Evolutionary conservation across 75 land plant genomes (phyloP), one percentile per base, ranked within the genome.

Genomic region (Cupressus sempervirens): DNA sequence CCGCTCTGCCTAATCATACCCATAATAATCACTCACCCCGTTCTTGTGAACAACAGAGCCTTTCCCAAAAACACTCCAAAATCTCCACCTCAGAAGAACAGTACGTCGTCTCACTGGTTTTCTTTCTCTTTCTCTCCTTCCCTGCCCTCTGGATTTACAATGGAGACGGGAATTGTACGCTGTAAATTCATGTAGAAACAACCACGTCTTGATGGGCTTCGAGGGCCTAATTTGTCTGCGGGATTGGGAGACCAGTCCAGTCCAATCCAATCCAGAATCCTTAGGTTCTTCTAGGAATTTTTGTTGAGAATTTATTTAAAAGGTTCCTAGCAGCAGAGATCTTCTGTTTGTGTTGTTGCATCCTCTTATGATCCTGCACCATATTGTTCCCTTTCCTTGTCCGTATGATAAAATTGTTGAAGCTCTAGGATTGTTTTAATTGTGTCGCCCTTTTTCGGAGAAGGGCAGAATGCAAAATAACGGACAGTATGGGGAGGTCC

Each of bases 401-500:
- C 18, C 20, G 13, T 18, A 15, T 35, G 73, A 32, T 72, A 30
- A 38, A 32, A 72, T 72, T 41, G 30, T n/a, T 43, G 46, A 4
- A 26, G 29, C 12, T 43, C n/a, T 43, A 43, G 6, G 45, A n/a
- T 79, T 43, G 30, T 45, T 79, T 26, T 79, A n/a, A 41, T 45
- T 79, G 48, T 79, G 48, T 45, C 12, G 46, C 41, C 30, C 45
- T 45, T 3, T 10, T 45, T 23, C 30, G 38, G 45, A 12, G 7
- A 7, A 41, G 48, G 11, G 30, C 10, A 87, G 83, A 84, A 88
- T 88, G 89, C 89, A 88, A 88, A 73, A 30, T 54, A 53, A 77
- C 36, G 89, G 89, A 68, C 89, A 88, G 89, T 88, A 88, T 88
- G 89, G 88, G 26, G 88, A 88, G 58, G 81, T 79, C 81, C 73